These are phyloP conservation scores for Serpula lacrymans DNA, from an alignment of 768 basidiomycete genomes.

Conservation along the genomic window DNA sequence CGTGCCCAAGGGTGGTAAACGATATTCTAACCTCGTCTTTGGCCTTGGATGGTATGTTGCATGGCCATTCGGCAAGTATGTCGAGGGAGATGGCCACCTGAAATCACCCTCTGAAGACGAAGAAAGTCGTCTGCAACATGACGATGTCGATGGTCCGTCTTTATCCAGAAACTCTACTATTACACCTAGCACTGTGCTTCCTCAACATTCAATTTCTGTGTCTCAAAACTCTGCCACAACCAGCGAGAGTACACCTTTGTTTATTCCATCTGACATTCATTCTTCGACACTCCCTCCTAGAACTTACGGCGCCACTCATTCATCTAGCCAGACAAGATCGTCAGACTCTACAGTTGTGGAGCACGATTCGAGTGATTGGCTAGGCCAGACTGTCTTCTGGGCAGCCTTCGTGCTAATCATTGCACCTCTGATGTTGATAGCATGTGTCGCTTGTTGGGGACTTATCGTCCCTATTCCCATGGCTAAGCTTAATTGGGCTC, in stretches of 20 bases:
- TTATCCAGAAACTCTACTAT: constrained; percentile 43
- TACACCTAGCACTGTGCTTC: constrained; percentile 33
- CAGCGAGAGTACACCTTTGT: constrained; percentile 48
- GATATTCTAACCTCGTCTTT: constrained; percentile 81
- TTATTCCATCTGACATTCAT: constrained; percentile 27
- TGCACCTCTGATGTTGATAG: constrained; percentile 83
- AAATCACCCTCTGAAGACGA: constrained; percentile 41
- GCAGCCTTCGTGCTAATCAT: constrained; percentile 69
- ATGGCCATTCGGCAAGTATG: constrained; percentile 99
- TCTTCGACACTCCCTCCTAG: constrained; percentile 44
- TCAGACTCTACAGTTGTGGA: constrained; percentile 13
- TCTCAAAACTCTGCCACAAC: constrained; percentile 42
- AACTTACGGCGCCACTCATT: constrained; percentile 64
- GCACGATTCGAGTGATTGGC: constrained; percentile 37
- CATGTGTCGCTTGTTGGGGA: constrained; percentile 93
- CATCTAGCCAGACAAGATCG: constrained; percentile 22
- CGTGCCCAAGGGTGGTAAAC: constrained; percentile 77
- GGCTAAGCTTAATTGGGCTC: constrained; percentile 96
- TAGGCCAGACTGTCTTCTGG: constrained; percentile 85
- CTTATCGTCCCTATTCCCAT: constrained; percentile 94
- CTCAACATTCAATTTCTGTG: constrained; percentile 33
- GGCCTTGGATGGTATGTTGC: constrained; percentile 95
- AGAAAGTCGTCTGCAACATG: constrained; percentile 32
- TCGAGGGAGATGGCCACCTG: constrained; percentile 75
- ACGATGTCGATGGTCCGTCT: constrained; percentile 24